Base-by-base conservation (phyloP, 805 yeast genomes). In the Hanseniaspora thailandica region DNA sequence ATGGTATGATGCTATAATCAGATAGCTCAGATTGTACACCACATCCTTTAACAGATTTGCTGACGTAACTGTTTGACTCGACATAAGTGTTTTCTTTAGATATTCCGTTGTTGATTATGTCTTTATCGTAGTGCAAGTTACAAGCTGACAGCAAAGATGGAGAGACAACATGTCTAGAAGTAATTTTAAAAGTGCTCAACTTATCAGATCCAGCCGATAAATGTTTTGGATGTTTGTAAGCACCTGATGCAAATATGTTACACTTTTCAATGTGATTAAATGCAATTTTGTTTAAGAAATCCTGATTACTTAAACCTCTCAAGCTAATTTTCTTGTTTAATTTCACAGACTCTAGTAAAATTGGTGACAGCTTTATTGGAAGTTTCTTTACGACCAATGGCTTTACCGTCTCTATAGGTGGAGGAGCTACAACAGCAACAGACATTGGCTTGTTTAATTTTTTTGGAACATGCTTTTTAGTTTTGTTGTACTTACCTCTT, bases 391-490 rank as follows among this genome's bases (percentile, higher is more conserved):
- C 12, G 6, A 13, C 20, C 2, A 10, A 2, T 15, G 19, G 61
- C 55, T 13, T 53, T 52, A 12, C 52, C 47, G 7, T 60, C 62
- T 22, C 20, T 12, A 22, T 20, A 1, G 22, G 7, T 22, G 41
- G 17, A 52, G 71, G 74, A 38, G 67, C 71, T 57, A 69, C 72
- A 38, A 78, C 59, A 0, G 73, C 74, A 38, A 78, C 59, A 0
- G 73, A 74, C 52, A 74, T 68, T 55, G 76, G 65, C 59, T 83
- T n/a, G n/a, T n/a, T 83, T 22, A 22, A 10, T 55, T 75, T 77
- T 52, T 73, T 74, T 38, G 83, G 65, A 30, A 83, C 62, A 52
- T 82, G 85, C 28, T 69, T 68, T 60, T 84, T 39, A 9, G 20
- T 17, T 33, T 48, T 48, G n/a, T 48, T 48, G 22, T 48, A 48